Percentiles rank a stretch among this genome's conserved stretches.
Evolutionary conservation across 2,329 filamentous ascomycete genomes (phyloP).

Genomic region (Trichoderma breve): DNA sequence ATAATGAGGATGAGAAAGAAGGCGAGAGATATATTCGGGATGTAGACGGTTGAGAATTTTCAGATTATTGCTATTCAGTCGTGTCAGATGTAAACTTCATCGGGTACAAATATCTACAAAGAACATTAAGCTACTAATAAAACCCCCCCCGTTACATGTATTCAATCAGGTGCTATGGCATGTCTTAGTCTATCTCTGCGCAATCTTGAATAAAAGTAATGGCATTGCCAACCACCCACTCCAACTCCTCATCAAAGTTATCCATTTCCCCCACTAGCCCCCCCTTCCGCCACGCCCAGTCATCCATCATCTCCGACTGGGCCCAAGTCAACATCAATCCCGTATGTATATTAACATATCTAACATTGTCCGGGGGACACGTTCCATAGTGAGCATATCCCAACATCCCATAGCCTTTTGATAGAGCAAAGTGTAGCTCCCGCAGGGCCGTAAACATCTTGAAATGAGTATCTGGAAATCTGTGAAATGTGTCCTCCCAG

Average conservation of each 20-base stretch:
- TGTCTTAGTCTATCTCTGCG: background rate
- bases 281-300: background rate
- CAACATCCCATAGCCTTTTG: background rate
- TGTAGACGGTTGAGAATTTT: background rate
- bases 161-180: background rate
- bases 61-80: background rate
- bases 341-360: constrained; percentile 19
- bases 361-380: constrained; percentile 21
- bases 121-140: too few relatives aligned
- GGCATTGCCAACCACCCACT: background rate
- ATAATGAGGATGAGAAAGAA: background rate
- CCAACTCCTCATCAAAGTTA: constrained; percentile 19
- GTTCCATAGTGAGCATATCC: constrained; percentile 13
- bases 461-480: background rate
- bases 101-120: background rate
- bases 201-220: background rate
- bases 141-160: too few relatives aligned
- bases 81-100: background rate
- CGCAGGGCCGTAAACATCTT: constrained; percentile 16
- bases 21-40: background rate
- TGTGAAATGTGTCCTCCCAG: background rate
- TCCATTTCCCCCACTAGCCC: constrained; percentile 17
- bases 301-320: constrained; percentile 15
- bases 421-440: constrained; percentile 21
- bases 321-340: constrained; percentile 19